Percentiles rank a stretch among this genome's conserved stretches.
These are phyloP conservation scores for Flammula alnicola DNA, from an alignment of 1,284 basidiomycete species.

Conservation along the genomic window DNA sequence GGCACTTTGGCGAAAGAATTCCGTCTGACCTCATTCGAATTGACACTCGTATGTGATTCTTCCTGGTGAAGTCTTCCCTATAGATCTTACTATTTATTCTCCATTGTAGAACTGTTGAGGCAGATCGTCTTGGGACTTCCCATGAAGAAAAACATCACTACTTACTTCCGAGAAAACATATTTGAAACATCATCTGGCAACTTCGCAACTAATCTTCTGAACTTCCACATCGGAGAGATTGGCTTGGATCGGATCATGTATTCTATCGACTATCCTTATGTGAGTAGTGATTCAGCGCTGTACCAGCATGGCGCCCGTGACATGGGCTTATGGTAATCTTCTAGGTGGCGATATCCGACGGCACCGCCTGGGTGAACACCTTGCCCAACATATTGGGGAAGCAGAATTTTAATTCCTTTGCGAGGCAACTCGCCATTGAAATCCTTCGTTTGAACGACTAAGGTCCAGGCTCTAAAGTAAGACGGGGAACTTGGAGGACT, in stretches of 20 bases:
- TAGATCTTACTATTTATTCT: background rate
- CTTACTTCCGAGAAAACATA: constrained; percentile 46
- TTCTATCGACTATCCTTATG: constrained; percentile 49
- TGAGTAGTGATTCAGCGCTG: constrained; percentile 17
- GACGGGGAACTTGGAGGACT: no score
- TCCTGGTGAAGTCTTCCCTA: background rate
- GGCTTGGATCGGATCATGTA: constrained; percentile 46
- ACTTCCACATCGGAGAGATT: constrained; percentile 44
- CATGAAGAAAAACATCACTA: constrained; percentile 44
- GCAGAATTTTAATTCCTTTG: constrained; percentile 19
- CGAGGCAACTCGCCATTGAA: constrained; percentile 22
- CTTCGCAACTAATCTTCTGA: constrained; percentile 43
- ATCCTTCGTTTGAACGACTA: constrained; percentile 24
- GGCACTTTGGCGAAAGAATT: constrained; percentile 47
- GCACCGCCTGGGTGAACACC: constrained; percentile 35
- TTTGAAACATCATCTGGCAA: constrained; percentile 50
- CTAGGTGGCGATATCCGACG: constrained; percentile 33
- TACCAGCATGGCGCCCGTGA: background rate
- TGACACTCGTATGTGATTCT: constrained; percentile 37
- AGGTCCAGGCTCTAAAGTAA: no score
- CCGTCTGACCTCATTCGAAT: constrained; percentile 46
- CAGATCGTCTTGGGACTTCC: constrained; percentile 38
- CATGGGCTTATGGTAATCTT: background rate
- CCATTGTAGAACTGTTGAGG: constrained; percentile 32
- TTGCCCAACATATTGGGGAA: constrained; percentile 20